phyloP scores from a whole-genome alignment of 441 rosid genomes.

The Lepidium campestre region DNA sequence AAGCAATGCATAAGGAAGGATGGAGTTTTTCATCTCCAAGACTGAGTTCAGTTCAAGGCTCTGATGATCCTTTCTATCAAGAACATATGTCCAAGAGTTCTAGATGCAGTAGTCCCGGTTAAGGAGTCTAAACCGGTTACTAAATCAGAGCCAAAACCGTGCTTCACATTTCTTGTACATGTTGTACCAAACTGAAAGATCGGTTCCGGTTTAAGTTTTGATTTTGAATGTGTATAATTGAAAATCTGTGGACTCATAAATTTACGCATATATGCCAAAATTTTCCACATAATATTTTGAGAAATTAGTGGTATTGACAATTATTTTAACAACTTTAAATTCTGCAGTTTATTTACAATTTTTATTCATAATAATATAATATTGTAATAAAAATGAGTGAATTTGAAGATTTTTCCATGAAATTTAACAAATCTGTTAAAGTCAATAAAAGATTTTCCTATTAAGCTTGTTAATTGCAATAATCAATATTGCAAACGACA shows the following conservation, averaged over 20 bases:
- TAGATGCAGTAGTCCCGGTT: constrained; percentile 28
- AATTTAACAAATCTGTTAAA: no score
- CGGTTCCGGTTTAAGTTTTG: constrained; percentile 3
- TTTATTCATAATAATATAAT: no score
- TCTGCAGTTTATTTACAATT: no score
- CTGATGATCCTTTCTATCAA: constrained; percentile 80
- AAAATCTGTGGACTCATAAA: not conserved
- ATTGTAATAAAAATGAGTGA: no score
- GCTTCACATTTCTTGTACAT: constrained; percentile 9
- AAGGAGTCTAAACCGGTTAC: constrained; percentile 4
- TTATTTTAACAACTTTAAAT: no score
- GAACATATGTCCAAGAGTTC: constrained; percentile 51
- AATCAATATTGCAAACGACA: no score
- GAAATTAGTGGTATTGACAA: no score
- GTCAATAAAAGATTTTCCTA: no score
- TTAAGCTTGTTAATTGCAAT: no score
- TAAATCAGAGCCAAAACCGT: not conserved
- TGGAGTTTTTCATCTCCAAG: constrained; percentile 74
- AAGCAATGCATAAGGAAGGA: constrained; percentile 42
- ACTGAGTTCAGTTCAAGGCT: constrained; percentile 63
- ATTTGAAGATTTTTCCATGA: no score
- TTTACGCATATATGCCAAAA: no score
- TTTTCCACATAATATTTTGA: no score
- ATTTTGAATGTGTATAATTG: constrained; percentile 4
- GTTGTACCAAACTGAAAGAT: constrained; percentile 1